Conservation (phyloP, 2,329 filamentous ascomycete genomes). For the Penicillium sp. region DNA sequence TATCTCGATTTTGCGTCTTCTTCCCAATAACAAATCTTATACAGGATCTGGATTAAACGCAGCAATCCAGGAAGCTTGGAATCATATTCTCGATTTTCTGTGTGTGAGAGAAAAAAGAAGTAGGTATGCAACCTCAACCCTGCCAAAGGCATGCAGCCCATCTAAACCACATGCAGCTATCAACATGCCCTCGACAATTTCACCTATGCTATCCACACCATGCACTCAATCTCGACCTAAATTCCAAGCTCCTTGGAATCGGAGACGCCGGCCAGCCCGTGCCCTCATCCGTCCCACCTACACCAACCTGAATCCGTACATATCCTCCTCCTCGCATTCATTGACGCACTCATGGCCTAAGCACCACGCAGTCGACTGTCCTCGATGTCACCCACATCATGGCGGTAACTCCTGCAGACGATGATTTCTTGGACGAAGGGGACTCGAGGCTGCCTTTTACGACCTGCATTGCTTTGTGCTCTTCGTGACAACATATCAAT, state of each 20-base stretch:
- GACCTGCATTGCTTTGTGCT: too few species aligned
- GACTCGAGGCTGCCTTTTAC: background rate
- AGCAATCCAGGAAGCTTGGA: too few species aligned
- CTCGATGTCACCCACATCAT: constrained; percentile 18
- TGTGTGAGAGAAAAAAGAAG: background rate
- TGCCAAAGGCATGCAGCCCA: background rate
- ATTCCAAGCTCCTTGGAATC: constrained; percentile 4
- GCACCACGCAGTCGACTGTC: constrained; percentile 18
- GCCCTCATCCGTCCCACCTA: constrained; percentile 17
- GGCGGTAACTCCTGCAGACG: background rate
- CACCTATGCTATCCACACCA: background rate
- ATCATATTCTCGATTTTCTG: background rate
- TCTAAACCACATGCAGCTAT: background rate
- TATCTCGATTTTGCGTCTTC: background rate
- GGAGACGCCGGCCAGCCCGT: constrained; percentile 11
- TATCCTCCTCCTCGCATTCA: constrained; percentile 21
- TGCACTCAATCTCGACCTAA: background rate
- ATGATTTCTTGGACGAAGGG: background rate
- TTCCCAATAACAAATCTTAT: background rate
- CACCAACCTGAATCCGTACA: constrained; percentile 24
- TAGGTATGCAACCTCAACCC: background rate
- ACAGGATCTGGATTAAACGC: background rate
- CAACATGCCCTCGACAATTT: constrained; percentile 1
- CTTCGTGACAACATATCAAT: too few species aligned
- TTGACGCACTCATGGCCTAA: constrained; percentile 25